These are phyloP conservation scores for Fusarium vanettenii DNA, from an alignment of 2,329 filamentous ascomycete genomes.

Conservation along the genomic window DNA sequence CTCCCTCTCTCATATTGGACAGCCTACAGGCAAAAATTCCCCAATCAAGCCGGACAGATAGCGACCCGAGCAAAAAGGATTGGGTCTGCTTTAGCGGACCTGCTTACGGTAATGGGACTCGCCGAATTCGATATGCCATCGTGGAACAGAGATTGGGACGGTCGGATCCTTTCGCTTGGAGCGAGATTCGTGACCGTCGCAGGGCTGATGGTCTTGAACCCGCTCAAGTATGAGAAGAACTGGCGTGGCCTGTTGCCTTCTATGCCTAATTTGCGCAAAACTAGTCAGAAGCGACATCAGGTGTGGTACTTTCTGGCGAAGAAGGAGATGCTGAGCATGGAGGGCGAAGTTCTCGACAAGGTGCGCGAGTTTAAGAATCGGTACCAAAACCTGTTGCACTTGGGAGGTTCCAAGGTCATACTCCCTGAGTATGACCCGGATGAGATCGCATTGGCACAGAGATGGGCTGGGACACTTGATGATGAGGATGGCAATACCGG, in stretches of 20 bases:
- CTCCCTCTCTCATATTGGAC: conserved; percentile 21
- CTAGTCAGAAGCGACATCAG: conserved; percentile 27
- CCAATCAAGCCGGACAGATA: conserved; percentile 15
- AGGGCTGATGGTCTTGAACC: conserved; percentile 18
- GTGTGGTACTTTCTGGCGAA: conserved; percentile 36
- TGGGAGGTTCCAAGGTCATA: conserved; percentile 32
- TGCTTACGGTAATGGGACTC: background rate
- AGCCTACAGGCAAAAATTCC: conserved; percentile 11
- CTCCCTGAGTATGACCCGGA: conserved; percentile 17
- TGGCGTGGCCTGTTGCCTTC: conserved; percentile 39
- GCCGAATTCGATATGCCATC: background rate
- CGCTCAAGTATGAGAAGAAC: background rate
- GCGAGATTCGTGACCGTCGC: conserved; percentile 20
- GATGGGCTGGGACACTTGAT: conserved; percentile 32
- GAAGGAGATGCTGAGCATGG: conserved; percentile 35
- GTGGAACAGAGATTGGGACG: conserved; percentile 24
- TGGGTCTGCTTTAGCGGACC: background rate
- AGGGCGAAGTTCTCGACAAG: conserved; percentile 10
- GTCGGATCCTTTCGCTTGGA: conserved; percentile 14
- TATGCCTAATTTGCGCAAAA: conserved; percentile 41
- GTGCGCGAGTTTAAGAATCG: conserved; percentile 26
- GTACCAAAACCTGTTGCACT: conserved; percentile 15
- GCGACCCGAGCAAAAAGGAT: background rate
- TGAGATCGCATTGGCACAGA: conserved; percentile 29
- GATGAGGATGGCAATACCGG: conserved; percentile 8